Evolutionary conservation across 2,329 filamentous ascomycete species (phyloP).

Genomic region (Alternaria sp.): DNA sequence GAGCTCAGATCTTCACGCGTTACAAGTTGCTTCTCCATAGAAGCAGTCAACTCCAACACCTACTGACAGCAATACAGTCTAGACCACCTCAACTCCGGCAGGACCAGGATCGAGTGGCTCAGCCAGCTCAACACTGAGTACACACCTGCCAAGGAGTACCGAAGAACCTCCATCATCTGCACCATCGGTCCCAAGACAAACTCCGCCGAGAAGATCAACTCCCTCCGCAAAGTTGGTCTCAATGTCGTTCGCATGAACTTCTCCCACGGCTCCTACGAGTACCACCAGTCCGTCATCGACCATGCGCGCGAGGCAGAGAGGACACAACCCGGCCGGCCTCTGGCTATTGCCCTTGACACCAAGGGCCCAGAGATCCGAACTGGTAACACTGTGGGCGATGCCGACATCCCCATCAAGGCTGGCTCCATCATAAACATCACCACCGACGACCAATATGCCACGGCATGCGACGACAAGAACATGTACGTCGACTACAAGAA

Average conservation of each 20-base stretch:
- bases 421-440: conserved; percentile 93
- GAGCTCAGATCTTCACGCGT: background rate
- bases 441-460: conserved; percentile 91
- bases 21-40: background rate
- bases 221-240: conserved; percentile 85
- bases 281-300: conserved; percentile 98
- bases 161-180: conserved; percentile 97
- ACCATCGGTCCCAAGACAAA: conserved; percentile 99
- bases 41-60: background rate
- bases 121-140: conserved; percentile 87
- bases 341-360: conserved; percentile 91
- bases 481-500: conserved; percentile 99
- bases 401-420: conserved; percentile 79
- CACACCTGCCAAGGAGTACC: conserved; percentile 85
- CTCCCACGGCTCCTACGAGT: conserved; percentile 91
- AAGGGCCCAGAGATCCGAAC: conserved; percentile 90
- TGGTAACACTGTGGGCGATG: conserved; percentile 73
- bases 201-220: conserved; percentile 95
- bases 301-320: conserved; percentile 88
- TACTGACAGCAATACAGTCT: conserved; percentile 28
- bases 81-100: conserved; percentile 79
- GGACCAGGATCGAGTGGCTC: conserved; percentile 74
- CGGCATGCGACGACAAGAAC: conserved; percentile 83
- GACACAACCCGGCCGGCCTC: conserved; percentile 77
- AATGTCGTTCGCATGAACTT: conserved; percentile 99